A percentile compares a stretch with the other conserved stretches of the same genome.
phyloP scores from a whole-genome alignment of 345 rosid genomes.

The Dipteronia dyeriana region DNA sequence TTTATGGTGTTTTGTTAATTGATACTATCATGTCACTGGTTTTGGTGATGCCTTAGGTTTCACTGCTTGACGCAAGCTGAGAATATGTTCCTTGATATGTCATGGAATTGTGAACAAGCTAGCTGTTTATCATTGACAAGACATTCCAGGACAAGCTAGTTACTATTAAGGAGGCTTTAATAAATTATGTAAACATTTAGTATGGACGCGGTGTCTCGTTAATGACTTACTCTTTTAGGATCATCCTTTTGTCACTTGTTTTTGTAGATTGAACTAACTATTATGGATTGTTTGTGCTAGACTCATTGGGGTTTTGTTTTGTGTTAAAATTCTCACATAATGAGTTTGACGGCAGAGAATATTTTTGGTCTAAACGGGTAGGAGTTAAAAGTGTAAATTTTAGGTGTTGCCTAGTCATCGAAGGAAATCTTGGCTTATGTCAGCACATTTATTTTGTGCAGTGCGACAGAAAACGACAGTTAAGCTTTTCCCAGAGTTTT shows the following conservation, averaged over 20 bases:
- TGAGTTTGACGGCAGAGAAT: not conserved
- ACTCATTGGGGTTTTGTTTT: not conserved
- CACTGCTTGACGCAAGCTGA: too few relatives aligned
- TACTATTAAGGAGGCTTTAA: not conserved
- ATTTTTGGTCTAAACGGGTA: too few relatives aligned
- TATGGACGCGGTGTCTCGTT: not conserved
- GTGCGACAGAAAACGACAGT: too few relatives aligned
- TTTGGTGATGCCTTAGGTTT: not conserved
- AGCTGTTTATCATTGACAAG: not conserved
- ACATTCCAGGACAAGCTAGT: not conserved
- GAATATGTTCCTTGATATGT: too few relatives aligned
- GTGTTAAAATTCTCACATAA: not conserved
- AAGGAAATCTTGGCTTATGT: too few relatives aligned
- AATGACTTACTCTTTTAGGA: not conserved
- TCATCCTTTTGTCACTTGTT: not conserved
- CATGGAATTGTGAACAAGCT: too few relatives aligned
- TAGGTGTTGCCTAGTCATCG: not conserved
- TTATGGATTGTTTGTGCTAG: not conserved
- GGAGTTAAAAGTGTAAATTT: not conserved
- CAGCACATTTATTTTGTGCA: too few relatives aligned
- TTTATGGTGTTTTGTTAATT: not conserved
- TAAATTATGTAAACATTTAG: not conserved
- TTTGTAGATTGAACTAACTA: not conserved
- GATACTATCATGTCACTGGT: not conserved
- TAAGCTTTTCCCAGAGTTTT: too few relatives aligned